A percentile compares a stretch with the other conserved stretches of the same genome.
phyloP scores from a whole-genome alignment of 2,329 filamentous ascomycete genomes.

The Fusarium oligoseptatum region DNA sequence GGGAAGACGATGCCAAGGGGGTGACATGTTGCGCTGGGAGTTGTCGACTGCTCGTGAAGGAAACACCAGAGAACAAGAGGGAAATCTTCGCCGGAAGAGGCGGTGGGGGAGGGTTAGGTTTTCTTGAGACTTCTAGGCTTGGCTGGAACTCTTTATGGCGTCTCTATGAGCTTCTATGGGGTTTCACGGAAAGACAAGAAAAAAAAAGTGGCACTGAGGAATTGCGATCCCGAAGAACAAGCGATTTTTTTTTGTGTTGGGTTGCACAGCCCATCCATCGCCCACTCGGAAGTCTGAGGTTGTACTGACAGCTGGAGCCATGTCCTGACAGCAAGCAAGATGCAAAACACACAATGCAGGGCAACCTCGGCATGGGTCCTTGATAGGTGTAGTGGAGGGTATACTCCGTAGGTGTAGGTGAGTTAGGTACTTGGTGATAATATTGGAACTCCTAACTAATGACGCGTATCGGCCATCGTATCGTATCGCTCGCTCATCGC shows the following conservation, averaged over 20 bases:
- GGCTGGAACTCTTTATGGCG: slow-evolving; percentile 19
- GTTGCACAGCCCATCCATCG: not conserved
- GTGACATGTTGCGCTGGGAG: not conserved
- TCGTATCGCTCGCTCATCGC: not conserved
- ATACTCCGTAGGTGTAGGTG: not conserved
- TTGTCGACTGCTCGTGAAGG: not conserved
- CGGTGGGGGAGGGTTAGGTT: not conserved
- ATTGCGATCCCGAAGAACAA: not conserved
- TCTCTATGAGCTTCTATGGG: slow-evolving; percentile 16
- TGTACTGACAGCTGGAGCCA: slow-evolving; percentile 6
- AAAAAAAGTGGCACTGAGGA: not conserved
- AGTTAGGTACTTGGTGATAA: not conserved
- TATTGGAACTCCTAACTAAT: not conserved
- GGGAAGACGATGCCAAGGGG: not conserved
- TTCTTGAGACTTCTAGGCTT: slow-evolving; percentile 14
- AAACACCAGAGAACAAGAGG: not conserved
- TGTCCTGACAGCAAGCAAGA: slow-evolving; percentile 3
- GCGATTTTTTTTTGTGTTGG: not conserved
- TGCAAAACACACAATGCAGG: slow-evolving; percentile 7
- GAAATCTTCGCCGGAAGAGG: not conserved
- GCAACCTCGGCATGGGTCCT: not conserved
- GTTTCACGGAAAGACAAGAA: slow-evolving; percentile 12
- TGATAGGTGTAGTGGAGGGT: not conserved
- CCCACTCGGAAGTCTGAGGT: slow-evolving; percentile 1
- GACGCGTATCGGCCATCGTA: not conserved